Percentiles rank a stretch among this genome's conserved stretches.
Conservation (phyloP, 805 yeast genomes). For the Barnettozyma vustinii region DNA sequence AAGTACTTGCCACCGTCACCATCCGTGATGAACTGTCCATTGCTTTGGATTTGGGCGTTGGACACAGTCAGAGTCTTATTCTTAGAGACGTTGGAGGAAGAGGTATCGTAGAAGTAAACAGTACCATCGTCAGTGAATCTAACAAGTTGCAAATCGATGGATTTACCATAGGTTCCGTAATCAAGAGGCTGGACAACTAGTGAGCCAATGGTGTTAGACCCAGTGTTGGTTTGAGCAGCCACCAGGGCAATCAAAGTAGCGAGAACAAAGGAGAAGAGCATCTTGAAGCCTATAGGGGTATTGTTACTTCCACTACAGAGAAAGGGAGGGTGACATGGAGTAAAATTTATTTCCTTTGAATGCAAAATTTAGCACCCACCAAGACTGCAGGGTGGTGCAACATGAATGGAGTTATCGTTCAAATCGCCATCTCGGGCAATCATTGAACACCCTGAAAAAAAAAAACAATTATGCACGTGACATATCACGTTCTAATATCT, state of each 20-base stretch:
- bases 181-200: conserved; percentile 17
- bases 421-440: background rate
- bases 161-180: conserved; percentile 12
- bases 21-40: conserved; percentile 14
- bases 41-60: conserved; percentile 8
- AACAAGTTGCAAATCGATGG: conserved; percentile 16
- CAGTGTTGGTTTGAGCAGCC: background rate
- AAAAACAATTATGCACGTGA: background rate
- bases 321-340: background rate
- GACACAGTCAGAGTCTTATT: conserved; percentile 9
- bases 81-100: background rate
- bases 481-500: too few relatives aligned
- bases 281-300: background rate
- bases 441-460: background rate
- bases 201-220: conserved; percentile 12
- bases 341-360: background rate
- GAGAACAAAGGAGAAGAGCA: conserved; percentile 1
- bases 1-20: conserved; percentile 3
- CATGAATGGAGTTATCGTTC: background rate
- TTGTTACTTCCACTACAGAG: background rate
- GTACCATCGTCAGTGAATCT: conserved; percentile 12
- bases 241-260: background rate
- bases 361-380: background rate
- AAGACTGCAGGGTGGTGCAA: background rate
- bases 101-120: conserved; percentile 15